Base-by-base conservation (phyloP, 1,139 yeast genomes). In the Hyphopichia wangnamkhiaoensis region DNA sequence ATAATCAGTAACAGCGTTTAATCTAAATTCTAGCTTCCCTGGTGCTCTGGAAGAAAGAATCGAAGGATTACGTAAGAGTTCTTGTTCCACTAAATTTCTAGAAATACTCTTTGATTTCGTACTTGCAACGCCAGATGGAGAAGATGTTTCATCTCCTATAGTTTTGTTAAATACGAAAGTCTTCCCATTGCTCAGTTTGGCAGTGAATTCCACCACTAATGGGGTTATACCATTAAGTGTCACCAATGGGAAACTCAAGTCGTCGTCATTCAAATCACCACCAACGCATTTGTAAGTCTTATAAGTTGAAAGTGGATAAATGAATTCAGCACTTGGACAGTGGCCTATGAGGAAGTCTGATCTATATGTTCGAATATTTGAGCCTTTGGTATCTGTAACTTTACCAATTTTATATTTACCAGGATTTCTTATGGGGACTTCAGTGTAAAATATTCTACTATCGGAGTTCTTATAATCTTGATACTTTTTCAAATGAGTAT, bases 151-250 rank as follows among this genome's bases (percentile, higher is more conserved):
- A 4, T 41, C 47, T 5, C 57, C 61, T 16, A 59, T 42, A 2
- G 58, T 51, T 4, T 61, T 41, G 26, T 61, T 57, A 40, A 69
- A 55, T 1, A 51, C 42, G 19, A 52, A 52, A 25, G 53, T 43
- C 2, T 39, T 41, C 26, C 75, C 70, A 14, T 76, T 86, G 48
- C 79, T 73, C 13, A 84, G 61, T 24, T 74, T 70, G 34, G 84
- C 75, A 18, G 75, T 74, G 48, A 89, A 82, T 41, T 76, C 73
- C 19, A 88, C 70, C 25, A 74, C 74, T 36, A 89, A 62, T 0
- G 97, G 97, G 1, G 91, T 82, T 2, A 86, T 85, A 40, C 96
- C 96, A 30, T 68, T 66, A 1, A 82, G 75, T 4, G 77, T 70
- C 23, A 90, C 70, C 34, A 65, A 52, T 0, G 78, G 78, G 33